Conservation (phyloP, 2,329 filamentous ascomycete species). For the Setomelanomma holmii region DNA sequence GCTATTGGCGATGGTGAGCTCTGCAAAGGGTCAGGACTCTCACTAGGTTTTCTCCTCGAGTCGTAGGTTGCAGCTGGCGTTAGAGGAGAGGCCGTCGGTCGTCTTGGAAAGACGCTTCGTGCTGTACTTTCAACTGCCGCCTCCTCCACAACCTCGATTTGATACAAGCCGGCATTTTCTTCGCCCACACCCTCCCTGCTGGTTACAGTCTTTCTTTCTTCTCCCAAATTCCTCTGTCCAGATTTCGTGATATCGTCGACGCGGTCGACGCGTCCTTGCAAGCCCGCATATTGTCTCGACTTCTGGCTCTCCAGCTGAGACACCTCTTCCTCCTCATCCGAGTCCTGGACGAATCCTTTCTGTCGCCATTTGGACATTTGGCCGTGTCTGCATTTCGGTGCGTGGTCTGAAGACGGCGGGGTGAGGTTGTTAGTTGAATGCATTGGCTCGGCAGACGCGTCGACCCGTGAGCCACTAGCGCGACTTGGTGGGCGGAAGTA, state of each 20-base stretch:
- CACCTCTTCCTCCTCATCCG: conserved; percentile 57
- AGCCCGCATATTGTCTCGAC: conserved; percentile 15
- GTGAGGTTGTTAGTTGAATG: conserved; percentile 17
- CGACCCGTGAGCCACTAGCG: conserved; percentile 29
- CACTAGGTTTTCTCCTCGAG: conserved; percentile 15
- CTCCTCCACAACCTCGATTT: too few relatives aligned
- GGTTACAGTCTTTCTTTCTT: neutral
- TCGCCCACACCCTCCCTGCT: neutral
- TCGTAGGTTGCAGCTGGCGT: conserved; percentile 17
- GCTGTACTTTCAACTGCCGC: neutral
- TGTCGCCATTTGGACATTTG: conserved; percentile 59
- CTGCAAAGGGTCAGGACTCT: conserved; percentile 44
- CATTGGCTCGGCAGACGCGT: conserved; percentile 24
- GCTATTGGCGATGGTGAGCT: conserved; percentile 16
- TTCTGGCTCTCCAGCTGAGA: conserved; percentile 36
- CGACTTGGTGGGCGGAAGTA: conserved; percentile 16
- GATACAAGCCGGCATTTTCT: too few relatives aligned
- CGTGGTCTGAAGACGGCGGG: conserved; percentile 20
- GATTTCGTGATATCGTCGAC: conserved; percentile 11
- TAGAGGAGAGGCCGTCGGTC: conserved; percentile 28
- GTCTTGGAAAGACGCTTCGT: conserved; percentile 14
- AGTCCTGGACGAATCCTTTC: conserved; percentile 59
- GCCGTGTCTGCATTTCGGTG: conserved; percentile 44
- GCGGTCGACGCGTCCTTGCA: conserved; percentile 29
- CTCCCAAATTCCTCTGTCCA: neutral